Base-by-base conservation (phyloP, 1,139 yeast genomes). In the Lodderomyces oxycetoniae region DNA sequence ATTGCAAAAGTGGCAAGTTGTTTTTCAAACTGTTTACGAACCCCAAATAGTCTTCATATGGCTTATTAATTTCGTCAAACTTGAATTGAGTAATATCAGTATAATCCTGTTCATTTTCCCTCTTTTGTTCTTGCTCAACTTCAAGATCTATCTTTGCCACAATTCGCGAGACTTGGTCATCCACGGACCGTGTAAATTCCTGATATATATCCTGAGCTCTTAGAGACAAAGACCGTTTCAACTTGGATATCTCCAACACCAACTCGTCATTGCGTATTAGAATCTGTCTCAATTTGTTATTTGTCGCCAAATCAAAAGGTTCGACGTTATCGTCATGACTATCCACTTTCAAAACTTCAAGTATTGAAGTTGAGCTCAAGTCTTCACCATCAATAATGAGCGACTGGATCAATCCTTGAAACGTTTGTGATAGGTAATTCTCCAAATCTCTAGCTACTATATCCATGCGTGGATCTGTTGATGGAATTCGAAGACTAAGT, bases 241-340 rank as follows among this genome's bases (percentile, higher is more conserved):
- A 52, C 24, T 59, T 57, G 0, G 84, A 69, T 17, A 77, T 67
- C 35, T 61, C 67, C 2, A 73, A 67, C 0, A 83, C 74, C 41
- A 74, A 75, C 31, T 65, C 68, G 43, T 81, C 88, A 39, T 80
- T 77, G 30, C 67, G 65, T 33, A 66, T 66, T 41, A 79, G 67
- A 26, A 74, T 49, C 32, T 65, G 63, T 32, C 86, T 59, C 22
- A 81, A 67, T 35, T 63, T 52, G 37, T 71, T 73, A 48, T 79
- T 78, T 38, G 79, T 51, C 8, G 68, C 74, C 28, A 71, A 57
- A 49, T 81, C 85, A 52, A 79, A 79, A 0, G 85, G 83, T 48
- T 78, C 87, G 11, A 74, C 67, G 41, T 62, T 67, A 37, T 66
- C 71, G 31, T 48, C 50, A 1, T 67, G 60, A 5, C 22, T 30